These are phyloP conservation scores for Sanguinoderma infundibulare DNA, from an alignment of 1,284 basidiomycete genomes.

Conservation along the genomic window DNA sequence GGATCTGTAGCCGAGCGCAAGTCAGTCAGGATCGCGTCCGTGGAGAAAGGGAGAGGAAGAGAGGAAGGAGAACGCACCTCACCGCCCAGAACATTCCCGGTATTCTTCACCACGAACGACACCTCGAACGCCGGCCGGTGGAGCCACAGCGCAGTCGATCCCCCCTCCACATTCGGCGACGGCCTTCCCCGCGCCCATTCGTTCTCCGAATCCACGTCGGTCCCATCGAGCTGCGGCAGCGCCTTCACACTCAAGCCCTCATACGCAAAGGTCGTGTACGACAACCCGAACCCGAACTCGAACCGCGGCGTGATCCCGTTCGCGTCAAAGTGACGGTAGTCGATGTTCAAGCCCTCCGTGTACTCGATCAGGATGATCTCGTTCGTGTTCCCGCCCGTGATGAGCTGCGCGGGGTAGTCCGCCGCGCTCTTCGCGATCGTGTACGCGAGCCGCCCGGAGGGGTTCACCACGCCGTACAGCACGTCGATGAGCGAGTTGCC, in stretches of 20 bases:
- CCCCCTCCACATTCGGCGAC: conserved; percentile 51
- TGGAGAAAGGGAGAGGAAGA: not conserved
- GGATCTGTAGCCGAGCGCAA: conserved; percentile 32
- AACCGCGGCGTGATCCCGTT: conserved; percentile 62
- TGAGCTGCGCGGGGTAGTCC: conserved; percentile 71
- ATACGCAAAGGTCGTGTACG: conserved; percentile 83
- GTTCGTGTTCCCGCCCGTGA: conserved; percentile 42
- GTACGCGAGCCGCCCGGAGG: conserved; percentile 79
- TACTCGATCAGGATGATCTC: conserved; percentile 63
- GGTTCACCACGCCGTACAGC: conserved; percentile 74
- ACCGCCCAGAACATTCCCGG: conserved; percentile 55
- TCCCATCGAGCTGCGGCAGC: conserved; percentile 39
- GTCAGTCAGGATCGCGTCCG: conserved; percentile 51
- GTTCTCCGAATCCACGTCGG: conserved; percentile 41
- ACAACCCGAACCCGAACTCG: conserved; percentile 86
- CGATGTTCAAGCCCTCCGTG: conserved; percentile 73
- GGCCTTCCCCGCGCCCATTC: conserved; percentile 61
- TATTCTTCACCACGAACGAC: conserved; percentile 63
- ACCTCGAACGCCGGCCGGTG: conserved; percentile 66
- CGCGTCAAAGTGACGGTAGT: conserved; percentile 81
- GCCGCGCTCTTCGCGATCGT: conserved; percentile 72
- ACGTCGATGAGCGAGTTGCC: conserved; percentile 80
- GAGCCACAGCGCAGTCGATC: conserved; percentile 64
- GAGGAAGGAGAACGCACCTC: conserved; percentile 45
- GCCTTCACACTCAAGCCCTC: conserved; percentile 51